These are phyloP conservation scores for Lactarius sp. DNA, from an alignment of 768 basidiomycete species.

Conservation along the genomic window DNA sequence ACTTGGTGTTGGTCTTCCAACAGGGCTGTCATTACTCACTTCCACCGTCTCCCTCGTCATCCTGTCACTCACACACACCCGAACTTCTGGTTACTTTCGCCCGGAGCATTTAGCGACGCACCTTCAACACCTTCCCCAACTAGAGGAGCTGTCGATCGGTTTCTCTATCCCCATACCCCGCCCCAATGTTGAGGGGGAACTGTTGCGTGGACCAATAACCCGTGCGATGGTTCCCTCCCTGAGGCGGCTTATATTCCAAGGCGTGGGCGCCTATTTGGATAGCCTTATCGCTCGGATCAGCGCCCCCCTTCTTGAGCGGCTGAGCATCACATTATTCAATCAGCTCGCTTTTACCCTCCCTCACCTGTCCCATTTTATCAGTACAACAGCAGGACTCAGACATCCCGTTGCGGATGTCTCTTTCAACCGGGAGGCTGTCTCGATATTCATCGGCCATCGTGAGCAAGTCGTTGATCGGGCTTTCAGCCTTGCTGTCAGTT, in stretches of 20 bases:
- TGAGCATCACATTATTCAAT: not conserved
- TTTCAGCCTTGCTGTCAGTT: not conserved
- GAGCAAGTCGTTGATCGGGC: not conserved
- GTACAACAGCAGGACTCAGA: not conserved
- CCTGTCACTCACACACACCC: not conserved
- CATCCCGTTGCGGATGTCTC: not conserved
- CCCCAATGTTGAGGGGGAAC: not conserved
- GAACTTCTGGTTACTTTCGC: not conserved
- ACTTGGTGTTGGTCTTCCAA: not conserved
- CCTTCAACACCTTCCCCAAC: not conserved
- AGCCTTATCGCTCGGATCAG: not conserved
- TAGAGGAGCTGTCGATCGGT: slow-evolving; percentile 9
- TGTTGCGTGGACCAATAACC: not conserved
- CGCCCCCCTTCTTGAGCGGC: not conserved
- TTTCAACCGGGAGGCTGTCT: not conserved
- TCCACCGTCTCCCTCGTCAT: not conserved
- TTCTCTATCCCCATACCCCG: not conserved
- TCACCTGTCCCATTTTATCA: not conserved
- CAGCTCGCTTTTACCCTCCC: not conserved
- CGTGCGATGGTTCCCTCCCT: not conserved
- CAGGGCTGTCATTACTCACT: not conserved
- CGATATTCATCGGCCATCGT: not conserved
- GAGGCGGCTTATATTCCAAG: not conserved
- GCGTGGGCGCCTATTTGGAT: not conserved
- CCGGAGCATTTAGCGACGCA: not conserved